A percentile compares a stretch with the other conserved stretches of the same genome.
phyloP scores from a whole-genome alignment of 2,329 filamentous ascomycete species.

The Penicillium fuscoglaucum region DNA sequence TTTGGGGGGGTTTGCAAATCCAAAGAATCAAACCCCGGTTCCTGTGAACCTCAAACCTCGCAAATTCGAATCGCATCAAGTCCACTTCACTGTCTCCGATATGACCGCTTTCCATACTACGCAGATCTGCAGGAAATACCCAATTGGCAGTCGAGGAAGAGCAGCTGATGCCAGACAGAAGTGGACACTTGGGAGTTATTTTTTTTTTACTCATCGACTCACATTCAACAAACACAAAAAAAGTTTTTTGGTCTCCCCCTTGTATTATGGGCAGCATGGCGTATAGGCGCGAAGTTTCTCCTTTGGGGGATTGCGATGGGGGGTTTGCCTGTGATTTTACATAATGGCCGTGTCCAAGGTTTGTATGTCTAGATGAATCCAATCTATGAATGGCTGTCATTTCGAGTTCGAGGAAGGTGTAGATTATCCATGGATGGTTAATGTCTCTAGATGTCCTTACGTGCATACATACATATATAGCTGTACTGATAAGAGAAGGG shows the following conservation, averaged over 20 bases:
- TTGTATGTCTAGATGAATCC: conserved; percentile 24
- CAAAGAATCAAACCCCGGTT: background rate
- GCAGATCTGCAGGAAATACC: background rate
- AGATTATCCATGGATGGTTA: background rate
- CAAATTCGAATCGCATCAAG: conserved; percentile 9
- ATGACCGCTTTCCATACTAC: background rate
- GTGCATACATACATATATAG: background rate
- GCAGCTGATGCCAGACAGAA: conserved; percentile 6
- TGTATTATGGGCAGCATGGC: conserved; percentile 43
- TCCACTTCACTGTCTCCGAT: conserved; percentile 8
- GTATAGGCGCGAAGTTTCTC: conserved; percentile 39
- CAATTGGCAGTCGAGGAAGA: conserved; percentile 1
- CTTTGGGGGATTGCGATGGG: conserved; percentile 21
- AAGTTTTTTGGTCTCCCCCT: conserved; percentile 31
- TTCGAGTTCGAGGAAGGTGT: background rate
- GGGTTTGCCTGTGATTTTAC: conserved; percentile 24
- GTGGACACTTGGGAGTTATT: conserved; percentile 24
- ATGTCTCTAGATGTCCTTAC: background rate
- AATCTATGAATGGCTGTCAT: conserved; percentile 12
- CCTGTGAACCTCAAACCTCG: conserved; percentile 2
- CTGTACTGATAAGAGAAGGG: no score
- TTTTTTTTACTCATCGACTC: conserved; percentile 10
- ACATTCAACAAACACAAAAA: conserved; percentile 23
- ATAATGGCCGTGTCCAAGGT: conserved; percentile 20
- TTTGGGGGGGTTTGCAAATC: background rate